These are phyloP conservation scores for Rhodotorula sp. DNA, from an alignment of 1,284 basidiomycete species.

Conservation along the genomic window DNA sequence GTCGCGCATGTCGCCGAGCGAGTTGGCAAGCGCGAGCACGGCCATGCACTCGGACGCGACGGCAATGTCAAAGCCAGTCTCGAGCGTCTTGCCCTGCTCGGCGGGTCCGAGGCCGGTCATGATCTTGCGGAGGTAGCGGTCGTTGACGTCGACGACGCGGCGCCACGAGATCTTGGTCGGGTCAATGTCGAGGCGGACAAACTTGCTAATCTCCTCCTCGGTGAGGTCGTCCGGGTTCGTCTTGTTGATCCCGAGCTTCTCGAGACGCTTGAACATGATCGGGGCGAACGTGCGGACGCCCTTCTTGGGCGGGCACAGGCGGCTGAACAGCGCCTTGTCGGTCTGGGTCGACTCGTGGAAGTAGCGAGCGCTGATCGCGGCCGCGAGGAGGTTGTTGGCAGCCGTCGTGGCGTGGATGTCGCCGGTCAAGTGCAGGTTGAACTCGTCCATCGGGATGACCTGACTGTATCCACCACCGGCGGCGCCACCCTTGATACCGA, in stretches of 20 bases:
- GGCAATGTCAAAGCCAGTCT: conserved; percentile 93
- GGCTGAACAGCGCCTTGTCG: conserved; percentile 91
- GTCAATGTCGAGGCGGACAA: conserved; percentile 91
- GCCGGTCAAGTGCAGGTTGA: conserved; percentile 93
- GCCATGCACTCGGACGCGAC: conserved; percentile 99
- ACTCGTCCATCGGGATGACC: conserved; percentile 60
- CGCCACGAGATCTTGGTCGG: conserved; percentile 87
- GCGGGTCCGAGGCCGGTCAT: conserved; percentile 87
- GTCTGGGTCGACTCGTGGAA: conserved; percentile 97
- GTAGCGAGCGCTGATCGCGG: conserved; percentile 94
- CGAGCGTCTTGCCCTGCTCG: conserved; percentile 84
- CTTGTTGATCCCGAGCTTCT: conserved; percentile 95
- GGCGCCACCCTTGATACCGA: conserved; percentile 99
- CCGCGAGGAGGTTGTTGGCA: conserved; percentile 93
- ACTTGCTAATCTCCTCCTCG: conserved; percentile 84
- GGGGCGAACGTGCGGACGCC: conserved; percentile 92
- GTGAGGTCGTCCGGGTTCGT: conserved; percentile 89
- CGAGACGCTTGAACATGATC: conserved; percentile 90
- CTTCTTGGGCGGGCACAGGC: conserved; percentile 89
- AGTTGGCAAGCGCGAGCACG: conserved; percentile 86
- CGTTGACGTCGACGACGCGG: conserved; percentile 94
- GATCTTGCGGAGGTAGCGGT: conserved; percentile 93
- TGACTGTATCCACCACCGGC: conserved; percentile 98
- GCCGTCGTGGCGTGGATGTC: conserved; percentile 98
- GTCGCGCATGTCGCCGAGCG: conserved; percentile 87